Evolutionary conservation across 2,329 filamentous ascomycete genomes (phyloP), one percentile per base, ranked within the genome.

Genomic region (Pseudogymnoascus sp.): DNA sequence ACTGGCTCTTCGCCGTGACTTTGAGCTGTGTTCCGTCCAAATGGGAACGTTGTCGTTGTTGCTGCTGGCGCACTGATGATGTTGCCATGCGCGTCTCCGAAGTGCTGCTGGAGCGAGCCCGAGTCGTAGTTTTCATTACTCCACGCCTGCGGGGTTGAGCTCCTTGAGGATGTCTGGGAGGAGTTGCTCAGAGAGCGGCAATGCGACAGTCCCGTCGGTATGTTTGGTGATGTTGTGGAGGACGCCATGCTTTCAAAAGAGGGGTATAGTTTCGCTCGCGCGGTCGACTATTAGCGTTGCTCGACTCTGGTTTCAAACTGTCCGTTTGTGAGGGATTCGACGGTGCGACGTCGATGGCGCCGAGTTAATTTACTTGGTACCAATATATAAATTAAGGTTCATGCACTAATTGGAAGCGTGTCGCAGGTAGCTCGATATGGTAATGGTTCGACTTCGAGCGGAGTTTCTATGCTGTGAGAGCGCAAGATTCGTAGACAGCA

Each of bases 371-470:
- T 46, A 46, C 42, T 26, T 46, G 21, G 42, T 46, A 46, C 42
- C 42, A 46, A 46, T 46, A 46, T 46, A 26, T 46, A 46, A n/a
- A 46, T 46, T 46, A 46, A 46, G 42, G 42, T 46, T 46, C 42
- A 26, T 46, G 42, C 42, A 26, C 42, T 46, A 46, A 15, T 46
- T 26, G 6, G 21, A 26, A 46, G 7, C 21, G 42, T 26, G 42
- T 46, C 42, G 42, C 42, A 46, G 13, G 42, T 26, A 46, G 21
- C 42, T 46, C 42, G 42, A 46, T 46, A 46, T 46, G 21, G 42
- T n/a, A 46, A 46, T 46, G 42, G 42, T 15, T 46, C 3, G 42
- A 11, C 6, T 46, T 46, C 21, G 21, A 46, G 6, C 7, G 7
- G 42, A 26, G 7, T 15, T 26, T 46, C 13, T 46, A 46, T 46